A percentile compares a stretch with the other conserved stretches of the same genome.
Conservation (phyloP, 2,329 filamentous ascomycete genomes). For the Chaetomiaceae sp. region DNA sequence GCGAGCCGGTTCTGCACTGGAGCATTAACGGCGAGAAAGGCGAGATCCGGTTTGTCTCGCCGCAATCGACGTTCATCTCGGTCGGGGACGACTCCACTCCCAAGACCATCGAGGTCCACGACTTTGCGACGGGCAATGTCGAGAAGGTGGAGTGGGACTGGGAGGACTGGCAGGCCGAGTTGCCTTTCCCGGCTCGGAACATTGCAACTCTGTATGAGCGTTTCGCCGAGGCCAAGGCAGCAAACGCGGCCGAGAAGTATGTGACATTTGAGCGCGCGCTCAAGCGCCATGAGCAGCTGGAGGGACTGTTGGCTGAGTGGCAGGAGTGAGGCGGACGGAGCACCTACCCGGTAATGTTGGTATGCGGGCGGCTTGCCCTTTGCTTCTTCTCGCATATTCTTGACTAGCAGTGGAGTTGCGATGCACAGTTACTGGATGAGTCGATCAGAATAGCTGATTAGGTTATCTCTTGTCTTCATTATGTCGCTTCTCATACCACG, state of each 20-base stretch:
- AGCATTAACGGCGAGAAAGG: conserved; percentile 46
- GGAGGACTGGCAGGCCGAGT: conserved; percentile 40
- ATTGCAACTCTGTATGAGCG: conserved; percentile 53
- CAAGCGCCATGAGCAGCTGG: conserved; percentile 42
- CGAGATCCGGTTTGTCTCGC: conserved; percentile 38
- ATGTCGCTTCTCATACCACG: background rate
- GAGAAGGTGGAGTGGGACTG: conserved; percentile 40
- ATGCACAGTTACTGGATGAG: too few relatives aligned
- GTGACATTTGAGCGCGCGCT: conserved; percentile 38
- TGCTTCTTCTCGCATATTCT: too few relatives aligned
- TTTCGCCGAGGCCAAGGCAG: conserved; percentile 32
- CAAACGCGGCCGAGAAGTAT: conserved; percentile 23
- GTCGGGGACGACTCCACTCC: conserved; percentile 30
- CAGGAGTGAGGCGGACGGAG: background rate
- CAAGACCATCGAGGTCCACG: conserved; percentile 40
- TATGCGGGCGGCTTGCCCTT: too few relatives aligned
- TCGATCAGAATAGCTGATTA: too few relatives aligned
- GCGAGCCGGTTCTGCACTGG: conserved; percentile 41
- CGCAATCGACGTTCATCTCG: conserved; percentile 23
- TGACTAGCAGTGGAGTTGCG: too few relatives aligned
- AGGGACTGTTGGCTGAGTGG: conserved; percentile 27
- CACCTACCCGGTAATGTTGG: too few relatives aligned
- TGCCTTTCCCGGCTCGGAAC: conserved; percentile 40
- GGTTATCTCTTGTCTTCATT: too few relatives aligned
- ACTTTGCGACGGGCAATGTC: conserved; percentile 40